Evolutionary conservation across 441 rosid genomes (phyloP), one percentile per base, ranked within the genome.

Genomic region (Erysimum pusillum): DNA sequence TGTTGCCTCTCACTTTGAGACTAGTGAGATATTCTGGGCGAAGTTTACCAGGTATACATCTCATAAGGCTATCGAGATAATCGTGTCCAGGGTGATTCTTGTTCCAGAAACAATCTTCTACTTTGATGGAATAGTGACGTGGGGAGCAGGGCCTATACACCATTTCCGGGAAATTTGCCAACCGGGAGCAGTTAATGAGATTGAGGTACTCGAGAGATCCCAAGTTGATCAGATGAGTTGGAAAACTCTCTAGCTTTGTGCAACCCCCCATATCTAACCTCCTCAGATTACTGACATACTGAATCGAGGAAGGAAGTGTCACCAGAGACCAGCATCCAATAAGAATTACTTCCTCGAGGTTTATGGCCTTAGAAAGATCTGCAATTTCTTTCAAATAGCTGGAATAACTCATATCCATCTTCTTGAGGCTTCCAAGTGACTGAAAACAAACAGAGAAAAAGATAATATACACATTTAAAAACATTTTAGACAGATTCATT

Each of bases 311-410:
- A 73, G 69, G 63, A 51, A 62, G 44, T 31, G 53, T 39, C 35
- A 52, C 69, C 63, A 73, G 34, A 18, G 64, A 63, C 0, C 0
- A 0, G 28, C 77, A 74, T 14, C 1, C 2, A 32, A 0, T 8
- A n/a, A 74, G 35, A 65, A 46, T 0, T 22, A 74, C 3, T 8
- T 11, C 9, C 8, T 74, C 57, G 3, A 74, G 71, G 48, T 56
- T 54, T 20, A 0, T 54, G 2, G 77, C 77, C 0, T 57, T 22
- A 20, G 78, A 74, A 7, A 74, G 67, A 74, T 74, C 4, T 7
- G 78, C 73, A 58, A 66, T 12, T 12, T 66, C 67, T 22, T 45
- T 57, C 42, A 66, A 66, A 8, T 65, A 3, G 1, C 0, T 41
- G 42, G 76, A 63, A 5, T 5, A 1, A 7, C 0, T 0, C 58